Evolutionary conservation across 768 basidiomycete genomes (phyloP), one percentile per base, ranked within the genome.

Genomic region (Boletus reticuloceps): DNA sequence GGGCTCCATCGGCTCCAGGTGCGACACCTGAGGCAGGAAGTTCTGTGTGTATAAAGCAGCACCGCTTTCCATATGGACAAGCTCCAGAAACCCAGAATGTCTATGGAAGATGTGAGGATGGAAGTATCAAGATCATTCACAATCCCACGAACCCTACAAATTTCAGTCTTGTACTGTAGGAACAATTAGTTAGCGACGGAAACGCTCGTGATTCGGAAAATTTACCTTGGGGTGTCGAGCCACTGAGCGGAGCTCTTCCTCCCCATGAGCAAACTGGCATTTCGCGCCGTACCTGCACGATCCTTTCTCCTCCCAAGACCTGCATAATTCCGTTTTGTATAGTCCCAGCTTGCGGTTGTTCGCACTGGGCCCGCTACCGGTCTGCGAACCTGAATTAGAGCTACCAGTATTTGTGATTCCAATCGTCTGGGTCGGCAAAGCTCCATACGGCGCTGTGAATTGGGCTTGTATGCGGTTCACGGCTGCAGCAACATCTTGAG

Each of bases 81-180:
- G 92, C 91, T 27, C 92, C 92, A 45, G 91, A 93, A 13, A 94
- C 88, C 90, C 92, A 94, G 78, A 94, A 94, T 9, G 92, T 94
- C 86, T 92, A 63, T 11, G 38, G 25, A 55, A 27, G 6, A 34
- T 64, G 45, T 60, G 54, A 60, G 54, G 36, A 60, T 51, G 36
- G 22, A 7, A 22, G 6, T 6, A 27, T 36, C 31, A 49, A 48
- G 32, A 27, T 16, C 9, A 39, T 41, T 9, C 8, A 45, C 17
- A 8, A 42, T 38, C 16, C 22, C 7, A 73, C 84, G 60, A 64
- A 92, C 90, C 76, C 91, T 84, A 70, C 92, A 95, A 60, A 94
- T 92, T 72, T 95, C 92, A 11, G 93, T 94, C 74, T 95, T 95
- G 74, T 94, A 94, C 91, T 90, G 65, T 19, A 49, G 53, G 51